phyloP scores from a whole-genome alignment of 2,329 filamentous ascomycete genomes.

The Pseudopithomyces maydicus region DNA sequence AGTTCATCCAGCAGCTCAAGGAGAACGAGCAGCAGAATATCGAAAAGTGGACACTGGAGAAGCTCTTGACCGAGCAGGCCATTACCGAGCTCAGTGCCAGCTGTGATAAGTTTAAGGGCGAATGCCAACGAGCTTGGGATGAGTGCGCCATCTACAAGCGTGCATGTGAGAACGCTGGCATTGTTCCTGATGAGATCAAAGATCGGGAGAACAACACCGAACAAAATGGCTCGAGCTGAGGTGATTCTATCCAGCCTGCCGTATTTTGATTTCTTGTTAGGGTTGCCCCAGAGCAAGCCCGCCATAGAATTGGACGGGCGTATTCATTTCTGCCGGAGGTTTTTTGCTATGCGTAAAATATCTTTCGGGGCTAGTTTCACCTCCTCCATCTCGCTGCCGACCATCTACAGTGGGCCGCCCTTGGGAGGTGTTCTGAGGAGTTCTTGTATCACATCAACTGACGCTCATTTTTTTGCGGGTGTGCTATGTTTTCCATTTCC shows the following conservation, averaged over 20 bases:
- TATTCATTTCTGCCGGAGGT: slow-evolving; percentile 5
- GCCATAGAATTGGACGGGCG: slow-evolving; percentile 8
- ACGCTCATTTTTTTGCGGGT: slow-evolving; percentile 8
- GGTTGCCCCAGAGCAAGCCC: not conserved
- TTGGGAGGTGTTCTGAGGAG: not conserved
- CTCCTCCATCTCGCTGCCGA: not conserved
- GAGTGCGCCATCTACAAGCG: slow-evolving; percentile 79
- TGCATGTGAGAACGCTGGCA: slow-evolving; percentile 47
- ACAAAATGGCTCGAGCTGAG: slow-evolving; percentile 40
- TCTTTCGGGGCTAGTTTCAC: not conserved
- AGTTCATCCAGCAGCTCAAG: slow-evolving; percentile 92
- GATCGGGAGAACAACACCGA: slow-evolving; percentile 46
- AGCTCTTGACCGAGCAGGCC: slow-evolving; percentile 85
- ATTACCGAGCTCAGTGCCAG: slow-evolving; percentile 85
- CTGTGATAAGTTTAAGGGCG: slow-evolving; percentile 84
- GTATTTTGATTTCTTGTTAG: not conserved
- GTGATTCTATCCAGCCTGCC: not conserved
- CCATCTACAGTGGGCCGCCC: not conserved
- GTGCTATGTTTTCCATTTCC: slow-evolving; percentile 1
- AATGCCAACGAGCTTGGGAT: slow-evolving; percentile 77
- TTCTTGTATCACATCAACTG: not conserved
- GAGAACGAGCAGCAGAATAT: slow-evolving; percentile 94
- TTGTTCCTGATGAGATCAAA: slow-evolving; percentile 47
- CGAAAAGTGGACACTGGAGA: slow-evolving; percentile 91
- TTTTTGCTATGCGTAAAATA: slow-evolving; percentile 12